phyloP scores from a whole-genome alignment of 129 eudicot species.

The Scalesia atractyloides region DNA sequence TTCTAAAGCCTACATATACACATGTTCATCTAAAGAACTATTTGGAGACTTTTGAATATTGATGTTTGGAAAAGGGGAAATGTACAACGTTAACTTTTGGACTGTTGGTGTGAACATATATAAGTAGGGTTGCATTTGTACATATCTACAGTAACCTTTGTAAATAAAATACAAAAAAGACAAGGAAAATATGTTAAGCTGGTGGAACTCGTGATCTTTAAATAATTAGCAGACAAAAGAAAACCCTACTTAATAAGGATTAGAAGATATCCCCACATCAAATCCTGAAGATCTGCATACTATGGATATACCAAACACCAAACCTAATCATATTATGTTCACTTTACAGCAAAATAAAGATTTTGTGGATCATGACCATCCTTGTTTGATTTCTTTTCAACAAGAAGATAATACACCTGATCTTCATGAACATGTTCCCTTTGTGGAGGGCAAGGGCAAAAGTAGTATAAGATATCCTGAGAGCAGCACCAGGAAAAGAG shows the following conservation, averaged over 20 bases:
- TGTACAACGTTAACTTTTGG: conserved; percentile 6
- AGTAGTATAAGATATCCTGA: background rate
- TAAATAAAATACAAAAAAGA: background rate
- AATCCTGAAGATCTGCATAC: conserved; percentile 37
- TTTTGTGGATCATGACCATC: conserved; percentile 34
- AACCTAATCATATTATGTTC: conserved; percentile 34
- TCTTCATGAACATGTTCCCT: conserved; percentile 25
- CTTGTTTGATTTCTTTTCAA: conserved; percentile 29
- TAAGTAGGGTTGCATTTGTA: conserved; percentile 26
- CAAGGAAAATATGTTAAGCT: conserved; percentile 18
- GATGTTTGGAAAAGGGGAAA: conserved; percentile 14
- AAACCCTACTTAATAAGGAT: conserved; percentile 33
- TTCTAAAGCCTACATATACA: background rate
- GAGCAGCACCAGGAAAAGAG: conserved; percentile 17
- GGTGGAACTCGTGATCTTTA: conserved; percentile 38
- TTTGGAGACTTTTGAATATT: background rate
- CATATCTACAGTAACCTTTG: conserved; percentile 29
- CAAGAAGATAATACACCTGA: conserved; percentile 30
- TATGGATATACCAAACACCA: conserved; percentile 31
- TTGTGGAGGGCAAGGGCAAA: conserved; percentile 14
- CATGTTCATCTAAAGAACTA: background rate
- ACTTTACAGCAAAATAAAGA: conserved; percentile 46
- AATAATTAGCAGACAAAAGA: conserved; percentile 22
- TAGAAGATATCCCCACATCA: conserved; percentile 26
- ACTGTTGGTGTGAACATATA: conserved; percentile 20